Base-by-base conservation (phyloP, 257 asterid genomes). In the Salvia miltiorrhiza region DNA sequence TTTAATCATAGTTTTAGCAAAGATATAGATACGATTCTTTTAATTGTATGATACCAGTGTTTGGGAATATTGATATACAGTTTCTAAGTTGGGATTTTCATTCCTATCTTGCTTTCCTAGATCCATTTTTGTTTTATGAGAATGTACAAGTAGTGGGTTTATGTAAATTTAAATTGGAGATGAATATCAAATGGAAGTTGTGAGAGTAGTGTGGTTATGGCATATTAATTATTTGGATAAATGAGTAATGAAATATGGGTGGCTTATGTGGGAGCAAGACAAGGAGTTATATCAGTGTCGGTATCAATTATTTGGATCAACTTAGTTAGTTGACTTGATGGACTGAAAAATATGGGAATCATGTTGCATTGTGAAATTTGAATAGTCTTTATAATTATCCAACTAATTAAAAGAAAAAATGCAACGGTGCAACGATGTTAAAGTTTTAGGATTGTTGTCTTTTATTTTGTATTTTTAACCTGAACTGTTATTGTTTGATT, bases 1-100 rank as follows among this genome's bases (percentile, higher is more conserved):
- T n/a, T 56, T 19, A 4, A 3, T 58, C 56, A 41, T 26, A 50
- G 75, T 66, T 0, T 19, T 49, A 69, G 73, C 39, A 8, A 11
- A 20, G 28, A 16, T 7, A 59, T 69, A 65, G 75, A 58, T 43
- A 73, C 73, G 72, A 80, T 80, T 80, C 81, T 80, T 80, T 59
- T 44, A 59, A 76, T 68, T 76, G 75, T 80, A 70, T 76, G 61
- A 68, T 76, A 72, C 33, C 50, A 14, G 48, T 73, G 43, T 59
- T 69, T 60, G 57, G 58, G 43, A 73, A 68, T 20, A 59, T 52
- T 48, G 35, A 41, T 50, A 61, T 73, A 77, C 5, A 55, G 54
- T 62, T 10, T 32, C 23, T 14, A 35, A 20, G n/a, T 32, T 54
- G 63, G 67, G 66, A 64, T 63, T 48, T 47, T 57, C 44, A 61